Base-by-base conservation (phyloP, 78 protist genomes). In the Planoprotostelium fungivorum region DNA sequence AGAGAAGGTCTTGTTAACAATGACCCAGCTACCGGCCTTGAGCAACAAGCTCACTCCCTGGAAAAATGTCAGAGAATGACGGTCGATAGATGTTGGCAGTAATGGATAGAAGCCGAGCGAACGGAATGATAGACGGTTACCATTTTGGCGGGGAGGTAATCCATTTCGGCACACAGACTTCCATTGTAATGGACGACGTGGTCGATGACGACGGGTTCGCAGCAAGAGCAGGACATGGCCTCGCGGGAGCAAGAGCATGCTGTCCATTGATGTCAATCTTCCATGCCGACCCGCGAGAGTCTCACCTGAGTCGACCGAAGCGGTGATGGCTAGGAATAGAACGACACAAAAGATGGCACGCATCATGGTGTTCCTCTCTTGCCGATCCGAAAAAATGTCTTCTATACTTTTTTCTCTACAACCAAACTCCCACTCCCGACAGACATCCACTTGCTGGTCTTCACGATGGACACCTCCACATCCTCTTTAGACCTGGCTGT, bases 331-430 rank as follows among this genome's bases (percentile, higher is more conserved):
- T 51, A 16, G 31, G 16, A 51, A 16, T 5, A 51, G 73, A 51
- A 51, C 73, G 31, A 51, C 73, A 16, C 5, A 16, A 51, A 16
- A 25, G 73, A 51, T 51, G 73, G 31, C 31, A 51, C 16, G 5
- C 73, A 51, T 51, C 73, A 51, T 51, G 73, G 73, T 51, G 73
- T n/a, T n/a, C n/a, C n/a, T n/a, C n/a, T n/a, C n/a, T n/a, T n/a
- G n/a, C n/a, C n/a, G n/a, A n/a, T n/a, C n/a, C 31, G 16, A 51
- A 51, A 51, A 51, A 25, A 16, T 16, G 16, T 51, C 73, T 51
- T 51, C 73, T 51, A 25, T 5, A 25, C 73, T 5, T 51, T 5
- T 51, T 51, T 51, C 73, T 16, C 16, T 5, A 51, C n/a, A n/a
- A n/a, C n/a, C n/a, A n/a, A n/a, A n/a, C n/a, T n/a, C n/a, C n/a